These are phyloP conservation scores for Pythium apleroticum DNA, from an alignment of 352 stramenopile genomes.

Conservation along the genomic window DNA sequence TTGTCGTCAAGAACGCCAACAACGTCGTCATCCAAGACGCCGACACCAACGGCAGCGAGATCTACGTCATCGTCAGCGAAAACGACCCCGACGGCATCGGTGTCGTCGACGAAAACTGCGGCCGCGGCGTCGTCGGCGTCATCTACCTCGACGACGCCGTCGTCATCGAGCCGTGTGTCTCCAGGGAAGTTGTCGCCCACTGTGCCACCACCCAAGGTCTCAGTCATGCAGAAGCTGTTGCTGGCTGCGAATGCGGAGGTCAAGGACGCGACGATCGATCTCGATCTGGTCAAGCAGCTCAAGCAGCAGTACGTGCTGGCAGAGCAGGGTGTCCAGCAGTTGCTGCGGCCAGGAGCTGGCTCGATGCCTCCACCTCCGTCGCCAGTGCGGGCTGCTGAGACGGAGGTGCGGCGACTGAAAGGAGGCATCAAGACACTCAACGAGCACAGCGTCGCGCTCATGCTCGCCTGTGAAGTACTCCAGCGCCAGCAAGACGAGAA, in stretches of 20 bases:
- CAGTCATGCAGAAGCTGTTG: slow-evolving; percentile 26
- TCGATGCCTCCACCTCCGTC: slow-evolving; percentile 28
- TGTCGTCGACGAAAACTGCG: not conserved
- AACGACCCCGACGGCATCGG: not conserved
- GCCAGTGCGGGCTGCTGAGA: slow-evolving; percentile 37
- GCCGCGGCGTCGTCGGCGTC: not conserved
- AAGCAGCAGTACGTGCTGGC: slow-evolving; percentile 68
- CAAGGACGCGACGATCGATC: slow-evolving; percentile 24
- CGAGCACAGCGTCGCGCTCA: slow-evolving; percentile 28
- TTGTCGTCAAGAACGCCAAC: not conserved
- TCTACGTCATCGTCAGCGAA: not conserved
- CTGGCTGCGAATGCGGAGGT: slow-evolving; percentile 17
- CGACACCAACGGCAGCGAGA: not conserved
- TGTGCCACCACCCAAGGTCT: slow-evolving; percentile 22
- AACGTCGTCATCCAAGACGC: not conserved
- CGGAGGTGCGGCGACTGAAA: slow-evolving; percentile 54
- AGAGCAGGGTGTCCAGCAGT: slow-evolving; percentile 56
- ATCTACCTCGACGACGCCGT: not conserved
- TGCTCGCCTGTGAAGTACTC: slow-evolving; percentile 30
- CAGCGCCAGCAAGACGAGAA: slow-evolving; percentile 27
- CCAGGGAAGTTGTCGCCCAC: slow-evolving; percentile 13
- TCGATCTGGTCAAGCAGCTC: slow-evolving; percentile 42
- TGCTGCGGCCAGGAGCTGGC: slow-evolving; percentile 46
- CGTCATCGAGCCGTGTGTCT: slow-evolving; percentile 10
- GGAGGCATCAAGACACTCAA: slow-evolving; percentile 33